Percentiles rank a stretch among this genome's conserved stretches.
phyloP scores from a whole-genome alignment of 2,329 filamentous ascomycete genomes.

The Tolypocladium nubicola region DNA sequence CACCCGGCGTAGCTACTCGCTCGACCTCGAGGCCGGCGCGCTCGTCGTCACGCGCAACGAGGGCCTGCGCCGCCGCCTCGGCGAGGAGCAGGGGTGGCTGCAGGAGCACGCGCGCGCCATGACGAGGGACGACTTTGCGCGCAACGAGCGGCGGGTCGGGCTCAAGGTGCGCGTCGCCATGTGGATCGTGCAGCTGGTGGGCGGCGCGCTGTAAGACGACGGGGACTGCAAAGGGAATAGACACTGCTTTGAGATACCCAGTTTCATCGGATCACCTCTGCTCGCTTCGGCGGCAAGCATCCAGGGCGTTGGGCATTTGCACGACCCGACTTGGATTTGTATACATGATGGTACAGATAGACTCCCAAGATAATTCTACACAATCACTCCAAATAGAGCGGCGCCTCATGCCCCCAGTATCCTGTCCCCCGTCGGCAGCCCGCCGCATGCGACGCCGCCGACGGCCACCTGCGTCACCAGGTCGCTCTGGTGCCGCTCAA shows the following conservation, averaged over 20 bases:
- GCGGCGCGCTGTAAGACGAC: slow-evolving; percentile 62
- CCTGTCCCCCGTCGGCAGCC: slow-evolving; percentile 26
- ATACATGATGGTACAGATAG: background rate
- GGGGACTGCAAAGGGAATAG: slow-evolving; percentile 4
- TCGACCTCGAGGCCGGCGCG: slow-evolving; percentile 85
- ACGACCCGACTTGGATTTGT: background rate
- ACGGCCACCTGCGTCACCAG: slow-evolving; percentile 38
- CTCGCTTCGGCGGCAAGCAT: background rate
- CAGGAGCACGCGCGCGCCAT: slow-evolving; percentile 61
- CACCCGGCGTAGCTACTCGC: slow-evolving; percentile 82
- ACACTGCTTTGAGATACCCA: background rate
- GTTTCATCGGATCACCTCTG: background rate
- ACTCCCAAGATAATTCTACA: background rate
- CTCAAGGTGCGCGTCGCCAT: slow-evolving; percentile 80
- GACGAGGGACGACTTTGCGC: slow-evolving; percentile 68
- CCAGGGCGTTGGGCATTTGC: background rate
- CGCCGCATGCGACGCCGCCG: slow-evolving; percentile 24
- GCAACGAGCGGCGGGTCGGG: slow-evolving; percentile 71
- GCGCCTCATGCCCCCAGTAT: slow-evolving; percentile 14
- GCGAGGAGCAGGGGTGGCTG: slow-evolving; percentile 70
- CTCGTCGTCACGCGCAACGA: slow-evolving; percentile 74
- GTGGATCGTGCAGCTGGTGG: slow-evolving; percentile 83
- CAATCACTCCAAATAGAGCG: background rate
- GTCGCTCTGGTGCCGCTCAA: slow-evolving; percentile 63
- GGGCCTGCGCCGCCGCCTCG: slow-evolving; percentile 60